Percentiles rank a stretch among this genome's conserved stretches.
Evolutionary conservation across 805 yeast genomes (phyloP).

Genomic region (Yamadazyma philogaea): DNA sequence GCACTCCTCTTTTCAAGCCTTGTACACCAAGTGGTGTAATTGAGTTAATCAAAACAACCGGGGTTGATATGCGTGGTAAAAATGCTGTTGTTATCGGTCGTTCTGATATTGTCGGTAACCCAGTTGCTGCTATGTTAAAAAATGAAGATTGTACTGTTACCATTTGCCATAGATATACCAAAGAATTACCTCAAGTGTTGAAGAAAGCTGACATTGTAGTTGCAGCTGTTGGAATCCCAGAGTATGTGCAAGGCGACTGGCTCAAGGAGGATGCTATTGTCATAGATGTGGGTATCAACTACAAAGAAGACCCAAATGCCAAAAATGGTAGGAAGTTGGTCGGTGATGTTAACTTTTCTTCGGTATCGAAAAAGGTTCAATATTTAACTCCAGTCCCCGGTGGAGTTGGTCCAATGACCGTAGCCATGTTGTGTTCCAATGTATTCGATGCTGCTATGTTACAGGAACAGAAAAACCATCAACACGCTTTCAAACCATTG

Average conservation of each 20-base stretch:
- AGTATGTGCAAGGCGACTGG: constrained; percentile 84
- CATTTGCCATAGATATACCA: constrained; percentile 72
- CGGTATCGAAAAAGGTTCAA: constrained; percentile 60
- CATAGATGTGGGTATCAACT: constrained; percentile 94
- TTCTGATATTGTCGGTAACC: constrained; percentile 94
- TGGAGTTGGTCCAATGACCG: constrained; percentile 99
- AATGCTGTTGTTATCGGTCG: constrained; percentile 91
- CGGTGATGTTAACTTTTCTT: constrained; percentile 90
- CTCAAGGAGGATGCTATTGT: constrained; percentile 81
- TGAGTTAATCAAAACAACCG: constrained; percentile 68
- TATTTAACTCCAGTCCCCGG: constrained; percentile 96
- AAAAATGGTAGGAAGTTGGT: constrained; percentile 80
- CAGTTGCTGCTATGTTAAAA: constrained; percentile 80
- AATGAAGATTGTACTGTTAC: constrained; percentile 86
- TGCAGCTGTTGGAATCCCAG: constrained; percentile 88
- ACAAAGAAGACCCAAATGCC: constrained; percentile 68
- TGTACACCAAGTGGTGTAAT: constrained; percentile 96
- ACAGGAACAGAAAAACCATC: constrained; percentile 34
- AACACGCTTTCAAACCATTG: constrained; percentile 50
- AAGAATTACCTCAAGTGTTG: constrained; percentile 54
- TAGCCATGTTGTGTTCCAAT: constrained; percentile 88
- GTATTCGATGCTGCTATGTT: constrained; percentile 76
- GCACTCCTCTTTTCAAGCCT: constrained; percentile 78
- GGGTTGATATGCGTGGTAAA: constrained; percentile 69
- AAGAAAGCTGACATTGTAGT: constrained; percentile 80